Conservation (phyloP, 495 filamentous ascomycete species). For the Tuber borchii region DNA sequence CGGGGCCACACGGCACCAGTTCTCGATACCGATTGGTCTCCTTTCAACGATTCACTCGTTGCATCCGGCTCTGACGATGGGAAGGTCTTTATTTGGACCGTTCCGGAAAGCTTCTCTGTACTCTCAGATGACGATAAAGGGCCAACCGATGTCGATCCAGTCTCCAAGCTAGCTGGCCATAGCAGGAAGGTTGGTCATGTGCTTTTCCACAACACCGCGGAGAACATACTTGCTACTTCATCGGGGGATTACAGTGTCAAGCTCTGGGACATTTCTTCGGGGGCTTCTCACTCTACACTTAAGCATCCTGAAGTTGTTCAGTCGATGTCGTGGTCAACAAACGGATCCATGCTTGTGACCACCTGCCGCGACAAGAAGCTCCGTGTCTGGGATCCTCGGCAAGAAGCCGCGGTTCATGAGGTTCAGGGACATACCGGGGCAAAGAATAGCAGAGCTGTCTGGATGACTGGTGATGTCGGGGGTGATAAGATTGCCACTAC, state of each 20-base stretch:
- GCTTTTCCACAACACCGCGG: constrained; percentile 92
- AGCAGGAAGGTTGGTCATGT: constrained; percentile 93
- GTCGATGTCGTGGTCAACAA: constrained; percentile 90
- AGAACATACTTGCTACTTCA: constrained; percentile 88
- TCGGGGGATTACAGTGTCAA: constrained; percentile 95
- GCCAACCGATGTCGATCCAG: constrained; percentile 68
- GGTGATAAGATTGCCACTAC: constrained; percentile 93
- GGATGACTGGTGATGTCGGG: constrained; percentile 54
- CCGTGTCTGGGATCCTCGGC: constrained; percentile 90
- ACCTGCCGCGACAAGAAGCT: constrained; percentile 98
- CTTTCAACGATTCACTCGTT: constrained; percentile 87
- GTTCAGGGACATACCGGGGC: constrained; percentile 79
- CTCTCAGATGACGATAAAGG: constrained; percentile 74
- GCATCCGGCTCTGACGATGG: constrained; percentile 93
- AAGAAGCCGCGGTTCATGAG: constrained; percentile 81
- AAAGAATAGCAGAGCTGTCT: constrained; percentile 92
- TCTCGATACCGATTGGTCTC: constrained; percentile 96
- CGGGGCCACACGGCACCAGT: constrained; percentile 92
- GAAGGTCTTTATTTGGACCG: constrained; percentile 93
- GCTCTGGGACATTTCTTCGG: constrained; percentile 88
- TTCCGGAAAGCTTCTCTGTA: constrained; percentile 80
- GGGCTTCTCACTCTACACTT: constrained; percentile 61
- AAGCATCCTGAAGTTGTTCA: constrained; percentile 88
- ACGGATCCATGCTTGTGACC: constrained; percentile 80
- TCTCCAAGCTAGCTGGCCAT: constrained; percentile 72